These are phyloP conservation scores for Blepharisma undulans DNA, from an alignment of 169 alveolate species.

Conservation along the genomic window DNA sequence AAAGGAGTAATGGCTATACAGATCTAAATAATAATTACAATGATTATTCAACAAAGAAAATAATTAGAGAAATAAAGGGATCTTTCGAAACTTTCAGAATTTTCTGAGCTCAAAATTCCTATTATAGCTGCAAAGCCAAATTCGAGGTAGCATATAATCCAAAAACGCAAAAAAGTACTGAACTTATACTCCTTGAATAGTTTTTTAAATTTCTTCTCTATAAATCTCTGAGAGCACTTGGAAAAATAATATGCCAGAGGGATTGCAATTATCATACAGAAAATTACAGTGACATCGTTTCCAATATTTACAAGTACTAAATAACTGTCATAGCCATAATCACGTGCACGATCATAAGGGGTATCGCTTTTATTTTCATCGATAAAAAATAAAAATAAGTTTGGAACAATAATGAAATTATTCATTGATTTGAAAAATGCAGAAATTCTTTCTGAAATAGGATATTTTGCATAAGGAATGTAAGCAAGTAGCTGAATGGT, in stretches of 20 bases:
- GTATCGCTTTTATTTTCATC: background rate
- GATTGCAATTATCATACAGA: background rate
- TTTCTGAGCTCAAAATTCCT: background rate
- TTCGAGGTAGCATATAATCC: background rate
- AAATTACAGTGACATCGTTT: background rate
- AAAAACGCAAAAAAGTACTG: background rate
- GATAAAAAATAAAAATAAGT: background rate
- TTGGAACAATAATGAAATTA: background rate
- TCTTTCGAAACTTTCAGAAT: background rate
- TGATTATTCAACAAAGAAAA: background rate
- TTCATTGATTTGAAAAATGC: background rate
- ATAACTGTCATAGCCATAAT: background rate
- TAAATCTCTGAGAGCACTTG: background rate
- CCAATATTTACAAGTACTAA: background rate
- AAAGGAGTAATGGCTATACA: background rate
- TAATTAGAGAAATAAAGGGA: background rate
- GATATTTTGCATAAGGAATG: background rate
- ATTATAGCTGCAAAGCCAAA: background rate
- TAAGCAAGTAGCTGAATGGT: conserved; percentile 4
- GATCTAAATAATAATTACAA: background rate
- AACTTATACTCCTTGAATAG: background rate
- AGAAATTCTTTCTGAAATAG: background rate
- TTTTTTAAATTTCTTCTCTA: background rate
- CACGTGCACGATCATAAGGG: background rate
- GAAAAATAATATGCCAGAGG: background rate